phyloP scores from a whole-genome alignment of 2,329 filamentous ascomycete species.

The Epichloe gansuensis region DNA sequence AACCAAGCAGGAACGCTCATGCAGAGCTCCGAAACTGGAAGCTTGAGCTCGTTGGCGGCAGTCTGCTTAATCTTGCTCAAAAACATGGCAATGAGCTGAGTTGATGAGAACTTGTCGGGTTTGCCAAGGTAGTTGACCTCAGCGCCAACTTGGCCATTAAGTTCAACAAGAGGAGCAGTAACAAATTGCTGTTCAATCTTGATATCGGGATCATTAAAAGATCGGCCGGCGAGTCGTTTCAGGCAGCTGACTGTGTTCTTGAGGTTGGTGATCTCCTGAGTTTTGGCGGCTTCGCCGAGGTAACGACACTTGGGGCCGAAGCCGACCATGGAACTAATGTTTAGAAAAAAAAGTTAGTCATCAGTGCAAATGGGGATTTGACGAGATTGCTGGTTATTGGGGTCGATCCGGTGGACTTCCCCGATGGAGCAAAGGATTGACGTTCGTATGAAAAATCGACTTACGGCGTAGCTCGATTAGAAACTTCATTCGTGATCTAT shows the following conservation, averaged over 20 bases:
- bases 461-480: conserved; percentile 95
- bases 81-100: conserved; percentile 90
- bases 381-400: too few relatives aligned
- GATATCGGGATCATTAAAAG: conserved; percentile 80
- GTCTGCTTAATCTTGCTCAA: conserved; percentile 88
- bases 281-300: conserved; percentile 91
- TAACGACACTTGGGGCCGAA: conserved; percentile 92
- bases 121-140: conserved; percentile 89
- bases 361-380: background rate
- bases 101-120: conserved; percentile 91
- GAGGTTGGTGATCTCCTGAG: conserved; percentile 96
- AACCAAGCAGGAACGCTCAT: conserved; percentile 95
- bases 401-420: too few relatives aligned
- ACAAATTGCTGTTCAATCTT: conserved; percentile 86
- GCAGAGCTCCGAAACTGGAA: conserved; percentile 85
- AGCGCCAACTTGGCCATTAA: conserved; percentile 88
- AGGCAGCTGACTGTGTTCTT: conserved; percentile 95
- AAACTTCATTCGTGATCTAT: conserved; percentile 97
- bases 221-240: conserved; percentile 83
- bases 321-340: conserved; percentile 69
- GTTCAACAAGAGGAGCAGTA: conserved; percentile 72
- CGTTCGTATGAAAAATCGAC: conserved; percentile 26
- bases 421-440: conserved; percentile 10
- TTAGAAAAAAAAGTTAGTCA: background rate
- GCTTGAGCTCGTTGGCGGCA: conserved; percentile 72